Evolutionary conservation across 805 yeast species (phyloP), one percentile per base, ranked within the genome.

Genomic region (Candida piceae): DNA sequence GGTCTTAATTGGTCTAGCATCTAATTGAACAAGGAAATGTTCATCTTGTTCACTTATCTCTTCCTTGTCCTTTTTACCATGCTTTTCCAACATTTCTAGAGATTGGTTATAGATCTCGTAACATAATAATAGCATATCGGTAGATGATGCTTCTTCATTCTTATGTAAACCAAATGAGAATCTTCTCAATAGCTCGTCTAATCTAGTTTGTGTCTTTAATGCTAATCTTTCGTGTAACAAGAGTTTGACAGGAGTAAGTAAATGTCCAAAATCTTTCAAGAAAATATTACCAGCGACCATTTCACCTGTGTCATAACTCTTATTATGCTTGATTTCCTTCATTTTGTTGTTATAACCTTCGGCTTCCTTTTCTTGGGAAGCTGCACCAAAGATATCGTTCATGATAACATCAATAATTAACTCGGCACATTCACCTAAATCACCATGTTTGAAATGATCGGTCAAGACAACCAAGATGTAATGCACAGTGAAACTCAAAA

Each of bases 331-430:
- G 24, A 93, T 90, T 65, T 90, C 98, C 50, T 83, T 84, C 78
- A 88, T 84, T 43, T 80, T 78, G 21, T 85, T 80, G 35, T 74
- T 75, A 53, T 93, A 90, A 15, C 88, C 96, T 43, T 88, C 97
- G 5, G 93, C 89, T 46, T 93, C 97, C 56, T 93, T 90, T 53
- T 93, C 97, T 53, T 82, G 83, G 24, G 96, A 95, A 4, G 95
- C 84, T 8, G 81, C 74, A 17, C 98, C 98, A 59, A 93, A 89
- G 4, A 79, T 73, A 53, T 90, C 96, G 53, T 88, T 95, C 96
- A 90, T 90, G 16, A 89, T 69, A 12, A 87, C 67, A 16, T 76
- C 78, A 47, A 81, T 79, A 10, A 89, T 62, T 37, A 81, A 49
- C 2, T 64, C 63, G 4, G 81, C 74, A 34, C 67, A 58, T 11